Conservation (phyloP, 169 alveolate species). For the Babesia sp. region DNA sequence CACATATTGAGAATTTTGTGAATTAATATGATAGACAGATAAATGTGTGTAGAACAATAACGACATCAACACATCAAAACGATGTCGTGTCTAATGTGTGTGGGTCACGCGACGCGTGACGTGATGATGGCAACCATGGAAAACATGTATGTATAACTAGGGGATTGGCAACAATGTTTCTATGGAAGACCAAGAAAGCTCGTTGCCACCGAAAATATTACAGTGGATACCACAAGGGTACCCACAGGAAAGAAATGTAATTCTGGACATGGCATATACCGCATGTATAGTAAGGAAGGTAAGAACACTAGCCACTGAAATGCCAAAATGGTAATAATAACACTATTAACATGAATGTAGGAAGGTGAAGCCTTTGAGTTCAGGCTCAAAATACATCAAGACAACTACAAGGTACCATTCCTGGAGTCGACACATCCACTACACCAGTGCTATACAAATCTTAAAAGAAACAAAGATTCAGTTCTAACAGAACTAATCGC, state of each 20-base stretch:
- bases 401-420: conserved; percentile 30
- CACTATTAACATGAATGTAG: not conserved
- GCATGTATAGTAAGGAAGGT: conserved; percentile 45
- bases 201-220: conserved; percentile 19
- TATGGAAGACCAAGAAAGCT: not conserved
- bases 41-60: too few relatives aligned
- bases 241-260: conserved; percentile 14
- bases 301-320: not conserved
- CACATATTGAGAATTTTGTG: too few relatives aligned
- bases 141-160: too few relatives aligned
- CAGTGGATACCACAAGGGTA: conserved; percentile 23
- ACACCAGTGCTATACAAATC: conserved; percentile 24
- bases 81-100: not conserved
- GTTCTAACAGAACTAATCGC: not conserved
- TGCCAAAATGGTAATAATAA: not conserved
- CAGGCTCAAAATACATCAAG: conserved; percentile 47
- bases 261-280: conserved; percentile 48
- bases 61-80: too few relatives aligned
- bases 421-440: conserved; percentile 40
- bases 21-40: too few relatives aligned
- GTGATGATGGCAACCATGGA: too few relatives aligned
- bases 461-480: conserved; percentile 12
- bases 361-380: conserved; percentile 57
- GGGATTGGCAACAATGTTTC: not conserved
- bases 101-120: too few relatives aligned